A percentile compares a stretch with the other conserved stretches of the same genome.
These are phyloP conservation scores for Fraxinus nigra DNA, from an alignment of 305 asterid species.

Conservation along the genomic window DNA sequence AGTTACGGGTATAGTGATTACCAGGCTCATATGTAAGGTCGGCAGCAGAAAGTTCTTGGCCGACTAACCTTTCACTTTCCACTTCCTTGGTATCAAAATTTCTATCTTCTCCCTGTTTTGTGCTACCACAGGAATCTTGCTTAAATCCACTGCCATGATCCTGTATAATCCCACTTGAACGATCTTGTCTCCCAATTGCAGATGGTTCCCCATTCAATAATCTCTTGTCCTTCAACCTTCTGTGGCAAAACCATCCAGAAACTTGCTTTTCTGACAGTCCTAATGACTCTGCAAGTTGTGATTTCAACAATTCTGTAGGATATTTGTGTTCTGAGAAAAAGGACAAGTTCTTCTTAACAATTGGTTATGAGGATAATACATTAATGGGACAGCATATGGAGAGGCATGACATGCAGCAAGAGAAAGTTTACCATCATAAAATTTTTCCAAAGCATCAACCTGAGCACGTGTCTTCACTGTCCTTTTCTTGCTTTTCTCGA, in stretches of 20 bases:
- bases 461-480: conserved; percentile 70
- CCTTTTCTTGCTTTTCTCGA: conserved; percentile 63
- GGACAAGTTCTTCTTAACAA: conserved; percentile 5
- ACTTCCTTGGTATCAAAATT: conserved; percentile 60
- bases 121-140: conserved; percentile 90
- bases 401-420: conserved; percentile 5
- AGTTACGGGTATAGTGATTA: conserved; percentile 36
- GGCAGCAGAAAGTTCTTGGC: conserved; percentile 48
- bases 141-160: conserved; percentile 77
- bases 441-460: conserved; percentile 69
- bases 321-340: conserved; percentile 63
- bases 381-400: not conserved
- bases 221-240: conserved; percentile 83
- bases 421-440: conserved; percentile 39
- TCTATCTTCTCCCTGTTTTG: conserved; percentile 61
- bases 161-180: conserved; percentile 63
- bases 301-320: conserved; percentile 69
- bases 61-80: conserved; percentile 55
- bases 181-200: conserved; percentile 56
- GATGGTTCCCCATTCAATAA: conserved; percentile 39
- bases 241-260: conserved; percentile 92
- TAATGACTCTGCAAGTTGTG: conserved; percentile 63
- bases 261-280: conserved; percentile 90
- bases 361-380: not conserved
- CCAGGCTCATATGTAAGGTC: conserved; percentile 48